phyloP scores from a whole-genome alignment of 441 rosid genomes.

The Flueggea neowawraea region DNA sequence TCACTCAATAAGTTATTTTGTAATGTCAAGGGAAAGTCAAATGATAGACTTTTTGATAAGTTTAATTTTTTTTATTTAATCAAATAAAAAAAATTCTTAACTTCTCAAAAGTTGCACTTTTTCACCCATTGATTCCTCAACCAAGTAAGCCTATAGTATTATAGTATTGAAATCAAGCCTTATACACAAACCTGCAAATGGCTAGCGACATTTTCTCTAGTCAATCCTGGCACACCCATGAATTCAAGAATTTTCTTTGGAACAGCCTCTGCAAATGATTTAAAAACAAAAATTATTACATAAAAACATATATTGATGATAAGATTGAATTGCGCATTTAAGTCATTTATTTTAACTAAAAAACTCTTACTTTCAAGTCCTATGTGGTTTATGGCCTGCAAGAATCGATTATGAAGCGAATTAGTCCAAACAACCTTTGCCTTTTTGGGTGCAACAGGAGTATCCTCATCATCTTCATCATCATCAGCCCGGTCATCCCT shows the following conservation, averaged over 20 bases:
- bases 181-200: slow-evolving; percentile 72
- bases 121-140: too few relatives aligned
- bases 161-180: too few relatives aligned
- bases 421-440: slow-evolving; percentile 64
- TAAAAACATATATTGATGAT: background rate
- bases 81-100: too few relatives aligned
- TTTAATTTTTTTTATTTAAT: too few relatives aligned
- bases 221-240: slow-evolving; percentile 64
- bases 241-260: slow-evolving; percentile 76
- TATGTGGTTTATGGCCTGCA: slow-evolving; percentile 56
- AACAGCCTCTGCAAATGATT: slow-evolving; percentile 57
- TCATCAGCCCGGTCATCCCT: slow-evolving; percentile 8
- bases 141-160: too few relatives aligned
- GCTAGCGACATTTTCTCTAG: slow-evolving; percentile 88
- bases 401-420: slow-evolving; percentile 58
- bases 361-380: slow-evolving; percentile 67
- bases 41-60: too few relatives aligned
- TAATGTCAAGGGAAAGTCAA: too few relatives aligned
- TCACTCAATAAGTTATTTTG: too few relatives aligned
- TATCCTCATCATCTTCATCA: slow-evolving; percentile 12
- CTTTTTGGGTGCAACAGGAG: slow-evolving; percentile 32
- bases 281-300: slow-evolving; percentile 2
- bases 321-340: background rate
- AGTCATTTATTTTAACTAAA: background rate
- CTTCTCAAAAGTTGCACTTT: too few relatives aligned